phyloP scores from a whole-genome alignment of 1,139 yeast species.

The Candida sanyaensis region DNA sequence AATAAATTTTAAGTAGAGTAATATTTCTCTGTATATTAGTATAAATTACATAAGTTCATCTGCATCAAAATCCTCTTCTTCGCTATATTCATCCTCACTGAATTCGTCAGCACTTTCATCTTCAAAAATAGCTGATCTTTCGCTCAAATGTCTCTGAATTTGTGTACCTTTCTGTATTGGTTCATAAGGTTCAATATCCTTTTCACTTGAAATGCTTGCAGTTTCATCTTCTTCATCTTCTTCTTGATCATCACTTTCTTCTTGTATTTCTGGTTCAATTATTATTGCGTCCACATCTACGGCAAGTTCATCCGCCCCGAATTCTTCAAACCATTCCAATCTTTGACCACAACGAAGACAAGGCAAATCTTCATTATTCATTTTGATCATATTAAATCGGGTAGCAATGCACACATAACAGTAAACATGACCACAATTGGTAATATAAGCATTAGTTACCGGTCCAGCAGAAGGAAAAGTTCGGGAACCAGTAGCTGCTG shows the following conservation, averaged over 20 bases:
- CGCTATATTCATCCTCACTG: constrained; percentile 23
- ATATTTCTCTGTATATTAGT: constrained; percentile 1
- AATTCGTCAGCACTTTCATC: constrained; percentile 16
- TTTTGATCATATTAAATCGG: constrained; percentile 49
- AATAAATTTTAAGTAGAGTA: not conserved
- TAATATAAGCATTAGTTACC: constrained; percentile 63
- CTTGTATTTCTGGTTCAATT: constrained; percentile 25
- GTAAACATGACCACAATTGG: constrained; percentile 76
- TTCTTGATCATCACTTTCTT: constrained; percentile 16
- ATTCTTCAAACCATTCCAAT: constrained; percentile 49
- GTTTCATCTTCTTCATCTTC: constrained; percentile 14
- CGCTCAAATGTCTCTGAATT: constrained; percentile 14
- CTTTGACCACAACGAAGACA: constrained; percentile 55
- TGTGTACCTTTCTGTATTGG: constrained; percentile 4
- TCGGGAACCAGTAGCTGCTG: constrained; percentile 30
- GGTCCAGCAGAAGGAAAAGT: constrained; percentile 34
- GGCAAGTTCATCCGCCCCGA: constrained; percentile 31
- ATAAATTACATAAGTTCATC: constrained; percentile 19
- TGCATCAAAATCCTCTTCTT: constrained; percentile 30
- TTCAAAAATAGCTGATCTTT: constrained; percentile 12
- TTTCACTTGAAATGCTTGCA: constrained; percentile 14
- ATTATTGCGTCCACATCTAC: constrained; percentile 37
- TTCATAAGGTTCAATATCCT: constrained; percentile 17
- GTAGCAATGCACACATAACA: constrained; percentile 75
- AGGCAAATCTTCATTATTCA: constrained; percentile 50